Percentiles rank a stretch among this genome's conserved stretches.
Evolutionary conservation across 768 basidiomycete species (phyloP).

Genomic region (Scleroderma bovista): DNA sequence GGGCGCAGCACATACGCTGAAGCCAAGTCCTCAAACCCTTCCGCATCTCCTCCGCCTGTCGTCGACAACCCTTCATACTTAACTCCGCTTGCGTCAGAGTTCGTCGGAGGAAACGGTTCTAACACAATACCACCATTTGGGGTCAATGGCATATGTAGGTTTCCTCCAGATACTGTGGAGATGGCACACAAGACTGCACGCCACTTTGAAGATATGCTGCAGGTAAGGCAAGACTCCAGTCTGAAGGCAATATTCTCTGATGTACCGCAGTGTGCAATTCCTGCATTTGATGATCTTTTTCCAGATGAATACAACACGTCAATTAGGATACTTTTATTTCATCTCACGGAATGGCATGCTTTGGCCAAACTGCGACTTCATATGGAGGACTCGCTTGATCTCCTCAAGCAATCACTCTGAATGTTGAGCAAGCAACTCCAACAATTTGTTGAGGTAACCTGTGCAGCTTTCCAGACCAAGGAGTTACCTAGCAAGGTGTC

Average conservation of each 20-base stretch:
- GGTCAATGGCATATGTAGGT: conserved; percentile 28
- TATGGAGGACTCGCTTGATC: conserved; percentile 9
- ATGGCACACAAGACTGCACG: conserved; percentile 33
- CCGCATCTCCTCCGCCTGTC: too few species aligned
- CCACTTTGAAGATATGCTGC: conserved; percentile 40
- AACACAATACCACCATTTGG: conserved; percentile 25
- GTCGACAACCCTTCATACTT: too few species aligned
- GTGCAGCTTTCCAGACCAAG: not conserved
- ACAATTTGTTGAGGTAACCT: too few species aligned
- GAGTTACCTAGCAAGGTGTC: not conserved
- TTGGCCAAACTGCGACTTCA: conserved; percentile 27
- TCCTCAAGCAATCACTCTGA: not conserved
- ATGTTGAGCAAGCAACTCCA: too few species aligned
- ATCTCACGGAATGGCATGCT: conserved; percentile 23
- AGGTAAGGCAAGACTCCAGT: conserved; percentile 23
- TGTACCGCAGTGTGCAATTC: not conserved
- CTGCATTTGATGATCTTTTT: not conserved
- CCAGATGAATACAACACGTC: not conserved
- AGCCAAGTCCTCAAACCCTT: too few species aligned
- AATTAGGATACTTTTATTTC: conserved; percentile 11
- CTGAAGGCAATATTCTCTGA: not conserved
- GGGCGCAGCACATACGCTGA: too few species aligned
- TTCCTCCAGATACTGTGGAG: conserved; percentile 29
- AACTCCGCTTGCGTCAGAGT: too few species aligned
- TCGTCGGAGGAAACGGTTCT: too few species aligned